Base-by-base conservation (phyloP, 225 moss, liverwort and hornwort species). In the Asterella californica region DNA sequence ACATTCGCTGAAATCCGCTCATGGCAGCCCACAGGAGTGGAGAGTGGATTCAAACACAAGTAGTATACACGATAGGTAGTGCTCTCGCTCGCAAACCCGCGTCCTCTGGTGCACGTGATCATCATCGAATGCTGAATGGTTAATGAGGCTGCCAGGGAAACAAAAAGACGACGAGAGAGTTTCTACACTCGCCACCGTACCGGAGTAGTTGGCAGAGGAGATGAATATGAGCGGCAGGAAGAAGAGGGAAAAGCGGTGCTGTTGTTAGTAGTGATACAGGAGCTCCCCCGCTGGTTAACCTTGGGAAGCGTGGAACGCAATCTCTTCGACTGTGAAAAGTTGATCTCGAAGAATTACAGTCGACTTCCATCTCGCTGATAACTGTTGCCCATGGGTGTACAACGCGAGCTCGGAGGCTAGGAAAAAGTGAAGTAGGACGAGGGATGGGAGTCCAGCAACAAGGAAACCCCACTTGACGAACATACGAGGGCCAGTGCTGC, bases 51-150 rank as follows among this genome's bases (percentile, higher is more conserved):
- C 10, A 10, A 25, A 49, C 48, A 49, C 21, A 72, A 48, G 27
- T 47, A 79, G 76, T 60, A 19, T 42, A 22, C n/a, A 76, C 57
- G 36, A 21, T 46, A 42, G 22, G 42, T 37, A 42, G 42, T 76
- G 53, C 70, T 72, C 15, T 50, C 80, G 25, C 66, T 78, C 32
- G 47, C 64, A 65, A 54, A 70, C 15, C 38, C 46, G 7, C 32
- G 15, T 24, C 25, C 48, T 48, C 48, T 53, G 61, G 2, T 27
- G 70, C 29, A 10, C 62, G 42, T 22, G 14, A 74, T 65, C 72
- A 78, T 65, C 73, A 52, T 57, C 34, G 46, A 33, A 61, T 57
- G 63, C 60, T 57, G 79, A 83, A 60, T 75, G 46, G 75, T 49
- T 22, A 64, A 60, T 33, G 29, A 83, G 37, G 48, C 53, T 67